phyloP scores from a whole-genome alignment of 2,329 filamentous ascomycete species.

The Botrytis cinerea region DNA sequence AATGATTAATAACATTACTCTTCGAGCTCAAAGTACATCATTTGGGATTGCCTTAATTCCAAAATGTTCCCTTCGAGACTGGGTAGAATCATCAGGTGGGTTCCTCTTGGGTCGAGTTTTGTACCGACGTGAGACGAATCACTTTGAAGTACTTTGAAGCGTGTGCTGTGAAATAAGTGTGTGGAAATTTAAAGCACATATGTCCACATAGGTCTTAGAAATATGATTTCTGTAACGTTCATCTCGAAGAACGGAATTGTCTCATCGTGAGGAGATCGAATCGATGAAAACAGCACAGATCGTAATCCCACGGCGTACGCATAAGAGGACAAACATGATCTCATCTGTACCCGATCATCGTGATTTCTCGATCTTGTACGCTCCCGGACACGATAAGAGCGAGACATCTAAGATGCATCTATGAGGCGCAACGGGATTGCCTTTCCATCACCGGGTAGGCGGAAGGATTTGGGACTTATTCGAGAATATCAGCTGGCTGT shows the following conservation, averaged over 20 bases:
- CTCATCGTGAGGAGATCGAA: background rate
- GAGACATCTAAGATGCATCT: background rate
- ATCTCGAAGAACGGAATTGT: background rate
- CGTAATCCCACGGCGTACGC: too few relatives aligned
- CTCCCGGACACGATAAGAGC: background rate
- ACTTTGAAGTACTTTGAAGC: background rate
- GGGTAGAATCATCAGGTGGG: background rate
- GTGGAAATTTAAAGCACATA: background rate
- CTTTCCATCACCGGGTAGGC: background rate
- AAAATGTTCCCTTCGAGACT: background rate
- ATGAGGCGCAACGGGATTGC: background rate
- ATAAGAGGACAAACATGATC: conserved; percentile 15
- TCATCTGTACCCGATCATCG: conserved; percentile 3
- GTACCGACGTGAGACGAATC: background rate
- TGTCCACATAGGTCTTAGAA: background rate
- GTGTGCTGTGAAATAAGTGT: background rate
- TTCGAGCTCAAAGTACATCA: too few relatives aligned
- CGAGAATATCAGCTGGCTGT: background rate
- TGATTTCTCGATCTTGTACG: conserved; percentile 10
- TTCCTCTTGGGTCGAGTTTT: background rate
- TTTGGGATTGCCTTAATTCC: background rate
- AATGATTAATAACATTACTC: background rate
- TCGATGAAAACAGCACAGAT: background rate
- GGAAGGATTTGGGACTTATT: background rate
- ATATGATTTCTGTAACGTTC: background rate